Percentiles rank a stretch among this genome's conserved stretches.
phyloP scores from a whole-genome alignment of 2,329 filamentous ascomycete genomes.

The Clarireedia hainanense region DNA sequence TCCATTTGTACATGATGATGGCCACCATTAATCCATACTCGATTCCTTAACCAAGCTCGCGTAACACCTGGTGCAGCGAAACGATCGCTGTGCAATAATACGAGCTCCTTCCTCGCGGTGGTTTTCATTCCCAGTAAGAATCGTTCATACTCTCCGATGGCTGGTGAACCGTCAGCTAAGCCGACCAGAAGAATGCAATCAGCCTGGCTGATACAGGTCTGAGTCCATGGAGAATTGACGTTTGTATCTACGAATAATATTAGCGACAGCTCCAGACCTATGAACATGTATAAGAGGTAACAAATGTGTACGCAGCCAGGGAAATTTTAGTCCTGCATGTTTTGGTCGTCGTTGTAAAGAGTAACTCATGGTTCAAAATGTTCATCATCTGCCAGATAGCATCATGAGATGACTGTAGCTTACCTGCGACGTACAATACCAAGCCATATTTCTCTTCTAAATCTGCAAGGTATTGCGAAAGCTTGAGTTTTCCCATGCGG shows the following conservation, averaged over 20 bases:
- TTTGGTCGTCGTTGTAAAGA: slow-evolving; percentile 23
- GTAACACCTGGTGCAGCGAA: slow-evolving; percentile 82
- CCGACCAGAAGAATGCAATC: slow-evolving; percentile 94
- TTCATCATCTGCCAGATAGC: slow-evolving; percentile 35
- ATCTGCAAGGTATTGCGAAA: slow-evolving; percentile 93
- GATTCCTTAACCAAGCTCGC: slow-evolving; percentile 80
- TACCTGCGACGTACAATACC: slow-evolving; percentile 84
- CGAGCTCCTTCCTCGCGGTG: slow-evolving; percentile 85
- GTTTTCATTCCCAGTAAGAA: slow-evolving; percentile 97
- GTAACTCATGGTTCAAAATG: slow-evolving; percentile 22
- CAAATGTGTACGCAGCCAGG: slow-evolving; percentile 36
- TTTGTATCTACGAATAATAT: slow-evolving; percentile 62
- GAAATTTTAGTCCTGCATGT: slow-evolving; percentile 55
- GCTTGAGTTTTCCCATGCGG: slow-evolving; percentile 91
- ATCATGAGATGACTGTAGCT: slow-evolving; percentile 25
- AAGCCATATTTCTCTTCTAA: slow-evolving; percentile 95
- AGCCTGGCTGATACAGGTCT: slow-evolving; percentile 93
- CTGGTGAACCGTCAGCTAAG: slow-evolving; percentile 79
- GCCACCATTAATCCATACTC: slow-evolving; percentile 95
- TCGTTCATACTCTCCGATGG: slow-evolving; percentile 91
- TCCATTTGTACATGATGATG: slow-evolving; percentile 98
- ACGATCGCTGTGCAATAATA: slow-evolving; percentile 80
- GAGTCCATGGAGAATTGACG: slow-evolving; percentile 96
- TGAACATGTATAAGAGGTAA: neutral
- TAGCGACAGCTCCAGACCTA: neutral